Conservation (phyloP, 441 rosid genomes). For the Kokia cookei region DNA sequence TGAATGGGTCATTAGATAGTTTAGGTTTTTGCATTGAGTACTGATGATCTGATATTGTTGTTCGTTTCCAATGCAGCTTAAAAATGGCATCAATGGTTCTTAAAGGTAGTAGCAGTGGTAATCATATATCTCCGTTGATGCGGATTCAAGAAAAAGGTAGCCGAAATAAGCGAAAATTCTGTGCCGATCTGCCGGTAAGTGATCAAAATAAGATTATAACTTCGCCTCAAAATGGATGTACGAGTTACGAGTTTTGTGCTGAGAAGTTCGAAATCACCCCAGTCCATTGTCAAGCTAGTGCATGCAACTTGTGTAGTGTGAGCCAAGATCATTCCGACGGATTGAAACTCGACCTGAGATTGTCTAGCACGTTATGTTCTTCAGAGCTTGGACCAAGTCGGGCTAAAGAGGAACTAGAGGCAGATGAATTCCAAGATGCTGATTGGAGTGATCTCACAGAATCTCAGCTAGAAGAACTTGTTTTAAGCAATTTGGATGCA, state of each 20-base stretch:
- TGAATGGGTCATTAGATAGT: not conserved
- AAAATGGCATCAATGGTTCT: slow-evolving; percentile 58
- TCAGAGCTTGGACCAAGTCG: slow-evolving; percentile 43
- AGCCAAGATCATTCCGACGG: slow-evolving; percentile 43
- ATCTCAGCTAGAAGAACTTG: slow-evolving; percentile 68
- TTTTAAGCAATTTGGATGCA: slow-evolving; percentile 56
- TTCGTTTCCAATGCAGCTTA: slow-evolving; percentile 27
- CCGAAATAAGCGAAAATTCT: slow-evolving; percentile 82
- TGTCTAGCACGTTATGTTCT: slow-evolving; percentile 28
- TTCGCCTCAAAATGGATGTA: slow-evolving; percentile 47
- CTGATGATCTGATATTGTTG: slow-evolving; percentile 17
- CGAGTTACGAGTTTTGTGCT: slow-evolving; percentile 65
- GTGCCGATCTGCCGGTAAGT: slow-evolving; percentile 69
- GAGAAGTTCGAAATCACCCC: slow-evolving; percentile 49
- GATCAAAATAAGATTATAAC: slow-evolving; percentile 35
- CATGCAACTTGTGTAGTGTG: slow-evolving; percentile 44
- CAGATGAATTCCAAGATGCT: slow-evolving; percentile 54
- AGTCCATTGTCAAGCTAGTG: slow-evolving; percentile 34
- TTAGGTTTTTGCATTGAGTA: not conserved
- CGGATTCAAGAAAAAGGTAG: slow-evolving; percentile 76
- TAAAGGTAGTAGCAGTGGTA: slow-evolving; percentile 35
- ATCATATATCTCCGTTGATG: slow-evolving; percentile 40
- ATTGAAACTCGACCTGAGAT: slow-evolving; percentile 59
- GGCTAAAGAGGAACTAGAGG: slow-evolving; percentile 33
- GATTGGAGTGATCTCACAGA: slow-evolving; percentile 87